A percentile compares a stretch with the other conserved stretches of the same genome.
phyloP scores from a whole-genome alignment of 805 yeast genomes.

The Cyberlindnera nakhonratchasimensis region DNA sequence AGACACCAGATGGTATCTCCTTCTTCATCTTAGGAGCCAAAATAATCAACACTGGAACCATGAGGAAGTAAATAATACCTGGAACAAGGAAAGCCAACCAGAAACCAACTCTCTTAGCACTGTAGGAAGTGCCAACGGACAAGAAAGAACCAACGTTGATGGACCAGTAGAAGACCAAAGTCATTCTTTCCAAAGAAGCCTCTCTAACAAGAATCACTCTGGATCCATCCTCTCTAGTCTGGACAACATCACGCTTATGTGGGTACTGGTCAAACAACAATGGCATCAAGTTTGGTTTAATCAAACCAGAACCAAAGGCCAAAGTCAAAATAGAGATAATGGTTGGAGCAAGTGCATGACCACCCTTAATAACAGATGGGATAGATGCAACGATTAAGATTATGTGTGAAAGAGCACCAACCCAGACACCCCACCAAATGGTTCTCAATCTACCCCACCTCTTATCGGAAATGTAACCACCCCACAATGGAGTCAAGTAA shows the following conservation, averaged over 20 bases:
- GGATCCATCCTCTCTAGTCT: slow-evolving; percentile 57
- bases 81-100: slow-evolving; percentile 77
- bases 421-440: slow-evolving; percentile 53
- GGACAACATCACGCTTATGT: slow-evolving; percentile 55
- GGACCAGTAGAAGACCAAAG: slow-evolving; percentile 73
- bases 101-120: slow-evolving; percentile 62
- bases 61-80: slow-evolving; percentile 52
- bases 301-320: slow-evolving; percentile 80
- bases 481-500: slow-evolving; percentile 73
- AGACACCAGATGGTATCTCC: slow-evolving; percentile 30
- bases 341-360: slow-evolving; percentile 63
- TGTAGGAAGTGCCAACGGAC: slow-evolving; percentile 71
- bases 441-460: slow-evolving; percentile 71
- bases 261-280: slow-evolving; percentile 75
- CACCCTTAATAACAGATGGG: slow-evolving; percentile 46
- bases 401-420: slow-evolving; percentile 61
- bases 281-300: slow-evolving; percentile 67
- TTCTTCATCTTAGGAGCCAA: slow-evolving; percentile 29
- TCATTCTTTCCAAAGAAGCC: slow-evolving; percentile 67
- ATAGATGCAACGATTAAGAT: slow-evolving; percentile 67
- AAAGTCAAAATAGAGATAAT: slow-evolving; percentile 41
- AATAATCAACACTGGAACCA: slow-evolving; percentile 43
- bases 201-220: slow-evolving; percentile 67
- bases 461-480: slow-evolving; percentile 74
- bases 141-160: slow-evolving; percentile 74